Evolutionary conservation across 331 rosid genomes (phyloP), one percentile per base, ranked within the genome.

Genomic region (Acacia pycnantha): DNA sequence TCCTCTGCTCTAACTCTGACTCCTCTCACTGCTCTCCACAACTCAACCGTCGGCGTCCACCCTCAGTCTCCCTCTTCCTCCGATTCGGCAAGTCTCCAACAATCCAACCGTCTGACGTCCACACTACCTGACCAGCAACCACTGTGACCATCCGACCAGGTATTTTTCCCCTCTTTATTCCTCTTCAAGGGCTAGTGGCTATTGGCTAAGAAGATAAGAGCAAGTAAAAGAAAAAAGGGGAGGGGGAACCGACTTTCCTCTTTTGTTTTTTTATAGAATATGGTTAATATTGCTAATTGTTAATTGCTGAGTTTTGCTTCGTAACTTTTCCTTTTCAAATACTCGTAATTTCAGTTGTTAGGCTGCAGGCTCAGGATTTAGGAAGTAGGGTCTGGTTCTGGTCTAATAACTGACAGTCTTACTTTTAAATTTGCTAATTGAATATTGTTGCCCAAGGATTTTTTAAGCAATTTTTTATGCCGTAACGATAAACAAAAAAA

Each of bases 241-340:
- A 18, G 21, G 22, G 1, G 12, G 22, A 76, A n/a, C 50, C 61
- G 7, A 16, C 51, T 66, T 46, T 73, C 46, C 56, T 26, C 44
- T 5, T 71, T 76, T 43, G 2, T 48, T 22, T 68, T 54, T 27
- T 27, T 27, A 43, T 31, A 56, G 51, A 29, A 59, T 59, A 33
- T 82, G 51, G 37, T 83, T 83, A 64, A 58, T n/a, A 54, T 54
- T n/a, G 62, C 26, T 19, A 53, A 53, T 61, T 82, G 40, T 56
- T 59, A 24, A 59, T 71, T 83, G 22, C 27, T 27, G 35, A 77
- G 16, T 46, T 73, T 27, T 76, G 43, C 53, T 69, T 54, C 73
- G 26, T 74, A 69, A 40, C n/a, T 50, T 78, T 74, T 22, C 58
- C 44, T 73, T 73, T 65, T 81, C 43, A 27, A 24, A 46, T 66